These are phyloP conservation scores for Trichosanthes cucumerina DNA, from an alignment of 306 rosid species.

Conservation along the genomic window DNA sequence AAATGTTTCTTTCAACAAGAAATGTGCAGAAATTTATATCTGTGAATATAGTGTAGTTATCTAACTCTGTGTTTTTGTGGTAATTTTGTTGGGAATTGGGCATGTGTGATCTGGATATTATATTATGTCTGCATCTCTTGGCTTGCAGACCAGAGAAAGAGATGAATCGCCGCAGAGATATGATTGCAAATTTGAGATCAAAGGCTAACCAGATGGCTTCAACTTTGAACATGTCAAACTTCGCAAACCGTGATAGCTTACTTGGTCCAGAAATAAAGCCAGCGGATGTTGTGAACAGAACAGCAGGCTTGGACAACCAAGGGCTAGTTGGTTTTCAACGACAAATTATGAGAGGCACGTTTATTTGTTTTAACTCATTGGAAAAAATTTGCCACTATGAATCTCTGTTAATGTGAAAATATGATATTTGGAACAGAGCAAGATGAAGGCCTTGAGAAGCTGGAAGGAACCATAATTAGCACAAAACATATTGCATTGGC, in stretches of 20 bases:
- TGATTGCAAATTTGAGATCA: conserved; percentile 57
- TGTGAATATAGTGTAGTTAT: background rate
- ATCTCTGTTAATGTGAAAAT: background rate
- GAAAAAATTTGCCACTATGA: background rate
- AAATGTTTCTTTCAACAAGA: background rate
- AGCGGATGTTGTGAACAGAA: conserved; percentile 65
- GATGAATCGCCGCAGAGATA: conserved; percentile 94
- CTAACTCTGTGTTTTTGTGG: background rate
- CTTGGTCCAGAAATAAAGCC: conserved; percentile 83
- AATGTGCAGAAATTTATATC: background rate
- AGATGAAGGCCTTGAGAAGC: conserved; percentile 91
- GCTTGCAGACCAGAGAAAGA: conserved; percentile 73
- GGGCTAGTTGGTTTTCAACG: conserved; percentile 86
- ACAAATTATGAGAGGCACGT: conserved; percentile 74
- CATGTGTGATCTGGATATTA: conserved; percentile 9
- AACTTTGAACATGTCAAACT: conserved; percentile 63
- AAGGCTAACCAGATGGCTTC: conserved; percentile 91
- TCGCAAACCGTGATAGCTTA: conserved; percentile 88
- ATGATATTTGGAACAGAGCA: conserved; percentile 56
- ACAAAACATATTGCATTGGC: conserved; percentile 98
- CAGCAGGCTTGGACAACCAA: conserved; percentile 70
- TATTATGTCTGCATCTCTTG: conserved; percentile 14
- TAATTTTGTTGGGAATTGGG: background rate
- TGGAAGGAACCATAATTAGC: conserved; percentile 85
- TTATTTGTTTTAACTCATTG: conserved; percentile 16